These are phyloP conservation scores for Zoysia japonica DNA, from an alignment of 176 grass and related monocot genomes.

Conservation along the genomic window DNA sequence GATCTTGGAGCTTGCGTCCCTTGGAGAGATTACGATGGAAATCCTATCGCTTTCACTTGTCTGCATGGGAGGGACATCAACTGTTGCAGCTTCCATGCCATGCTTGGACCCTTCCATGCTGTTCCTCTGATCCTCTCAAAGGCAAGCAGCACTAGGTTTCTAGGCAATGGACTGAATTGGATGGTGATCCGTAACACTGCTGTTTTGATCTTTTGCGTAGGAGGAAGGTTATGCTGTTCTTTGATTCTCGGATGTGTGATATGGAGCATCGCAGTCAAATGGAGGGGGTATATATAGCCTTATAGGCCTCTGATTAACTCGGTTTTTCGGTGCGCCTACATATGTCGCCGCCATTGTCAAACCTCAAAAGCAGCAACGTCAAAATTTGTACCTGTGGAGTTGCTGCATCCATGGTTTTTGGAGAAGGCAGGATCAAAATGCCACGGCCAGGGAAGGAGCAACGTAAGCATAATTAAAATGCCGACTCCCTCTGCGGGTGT, in stretches of 20 bases:
- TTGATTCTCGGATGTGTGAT: conserved; percentile 24
- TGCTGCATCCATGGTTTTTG: conserved; percentile 19
- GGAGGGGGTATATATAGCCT: not conserved
- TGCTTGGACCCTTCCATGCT: conserved; percentile 26
- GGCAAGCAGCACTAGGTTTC: not conserved
- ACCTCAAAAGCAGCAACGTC: conserved; percentile 15
- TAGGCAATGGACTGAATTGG: not conserved
- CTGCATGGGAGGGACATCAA: conserved; percentile 15
- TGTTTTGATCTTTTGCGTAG: not conserved
- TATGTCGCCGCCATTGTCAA: not conserved
- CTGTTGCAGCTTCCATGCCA: not conserved
- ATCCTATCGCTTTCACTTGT: conserved; percentile 26
- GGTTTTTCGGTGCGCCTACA: not conserved
- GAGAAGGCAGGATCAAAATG: not conserved
- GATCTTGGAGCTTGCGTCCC: conserved; percentile 25
- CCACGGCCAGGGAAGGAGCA: not conserved
- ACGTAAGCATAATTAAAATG: conserved; percentile 13
- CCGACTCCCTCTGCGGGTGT: not conserved
- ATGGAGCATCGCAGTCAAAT: conserved; percentile 1
- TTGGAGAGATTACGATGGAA: conserved; percentile 29
- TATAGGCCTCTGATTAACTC: not conserved
- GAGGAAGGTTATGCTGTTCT: not conserved
- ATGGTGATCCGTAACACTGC: not conserved
- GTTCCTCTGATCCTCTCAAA: not conserved
- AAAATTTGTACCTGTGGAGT: conserved; percentile 14